Conservation (phyloP, 2,329 filamentous ascomycete genomes). For the Penicillium nordicum region DNA sequence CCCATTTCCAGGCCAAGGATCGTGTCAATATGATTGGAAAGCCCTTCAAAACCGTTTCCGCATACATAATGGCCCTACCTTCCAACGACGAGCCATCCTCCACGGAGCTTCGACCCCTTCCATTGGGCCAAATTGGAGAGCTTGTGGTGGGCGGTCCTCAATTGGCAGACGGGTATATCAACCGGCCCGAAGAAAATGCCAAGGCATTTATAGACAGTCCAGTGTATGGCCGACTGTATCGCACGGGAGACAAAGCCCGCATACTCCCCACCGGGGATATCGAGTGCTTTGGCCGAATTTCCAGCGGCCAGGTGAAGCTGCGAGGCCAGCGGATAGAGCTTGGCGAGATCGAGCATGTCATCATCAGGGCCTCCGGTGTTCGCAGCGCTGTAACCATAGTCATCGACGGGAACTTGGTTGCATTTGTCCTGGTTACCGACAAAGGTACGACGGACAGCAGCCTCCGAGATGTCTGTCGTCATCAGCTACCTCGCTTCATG, state of each 20-base stretch:
- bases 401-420: conserved; percentile 65
- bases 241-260: conserved; percentile 79
- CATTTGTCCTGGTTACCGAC: conserved; percentile 63
- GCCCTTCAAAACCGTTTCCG: conserved; percentile 77
- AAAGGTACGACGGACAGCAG: conserved; percentile 36
- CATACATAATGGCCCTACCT: conserved; percentile 62
- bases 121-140: conserved; percentile 69
- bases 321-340: conserved; percentile 79
- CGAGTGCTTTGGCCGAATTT: conserved; percentile 79
- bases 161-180: conserved; percentile 76
- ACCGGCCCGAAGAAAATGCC: conserved; percentile 71
- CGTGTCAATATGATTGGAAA: conserved; percentile 69
- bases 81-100: conserved; percentile 20
- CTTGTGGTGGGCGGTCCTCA: conserved; percentile 78
- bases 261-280: conserved; percentile 65
- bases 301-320: conserved; percentile 79
- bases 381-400: conserved; percentile 66
- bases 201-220: conserved; percentile 66
- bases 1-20: conserved; percentile 55
- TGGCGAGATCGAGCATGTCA: conserved; percentile 71
- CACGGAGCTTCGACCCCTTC: conserved; percentile 52
- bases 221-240: conserved; percentile 67
- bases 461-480: conserved; percentile 60
- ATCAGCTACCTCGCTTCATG: conserved; percentile 82
- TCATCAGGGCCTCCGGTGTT: conserved; percentile 59